phyloP scores from a whole-genome alignment of 768 basidiomycete genomes.

The Lactarius pseudohatsudake region DNA sequence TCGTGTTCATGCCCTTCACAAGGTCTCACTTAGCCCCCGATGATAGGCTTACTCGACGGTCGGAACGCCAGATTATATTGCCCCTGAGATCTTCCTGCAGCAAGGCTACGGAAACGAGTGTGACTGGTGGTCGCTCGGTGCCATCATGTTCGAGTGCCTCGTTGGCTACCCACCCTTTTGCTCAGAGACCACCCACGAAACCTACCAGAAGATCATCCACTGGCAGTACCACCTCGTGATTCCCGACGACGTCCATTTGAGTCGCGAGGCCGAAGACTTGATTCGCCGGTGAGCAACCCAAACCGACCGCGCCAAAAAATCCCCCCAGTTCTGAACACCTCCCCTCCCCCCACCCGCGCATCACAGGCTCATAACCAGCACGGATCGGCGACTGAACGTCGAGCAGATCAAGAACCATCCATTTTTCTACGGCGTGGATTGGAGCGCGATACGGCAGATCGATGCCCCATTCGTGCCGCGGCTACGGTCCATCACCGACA shows the following conservation, averaged over 20 bases:
- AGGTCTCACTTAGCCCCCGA: constrained; percentile 12
- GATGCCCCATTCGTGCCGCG: constrained; percentile 97
- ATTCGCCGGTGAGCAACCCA: constrained; percentile 64
- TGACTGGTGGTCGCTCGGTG: constrained; percentile 99
- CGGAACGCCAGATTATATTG: constrained; percentile 95
- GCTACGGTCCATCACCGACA: constrained; percentile 89
- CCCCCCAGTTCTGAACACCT: constrained; percentile 11
- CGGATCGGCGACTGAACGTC: constrained; percentile 71
- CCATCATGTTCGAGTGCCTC: constrained; percentile 97
- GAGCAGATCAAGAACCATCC: constrained; percentile 90
- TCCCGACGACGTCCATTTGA: constrained; percentile 93
- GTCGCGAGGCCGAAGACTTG: constrained; percentile 87
- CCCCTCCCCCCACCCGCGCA: no score
- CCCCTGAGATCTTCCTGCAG: constrained; percentile 94
- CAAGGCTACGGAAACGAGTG: constrained; percentile 98
- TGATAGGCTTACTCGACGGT: constrained; percentile 93
- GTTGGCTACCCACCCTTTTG: constrained; percentile 98
- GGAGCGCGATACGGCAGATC: constrained; percentile 82
- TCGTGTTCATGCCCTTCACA: constrained; percentile 6
- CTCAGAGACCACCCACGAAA: constrained; percentile 94
- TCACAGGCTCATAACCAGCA: constrained; percentile 75
- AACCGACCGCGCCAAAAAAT: not conserved
- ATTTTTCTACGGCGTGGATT: constrained; percentile 96
- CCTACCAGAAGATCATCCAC: constrained; percentile 96
- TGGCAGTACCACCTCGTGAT: constrained; percentile 86